Conservation (phyloP, 441 rosid genomes). For the Adansonia rubrostipa region DNA sequence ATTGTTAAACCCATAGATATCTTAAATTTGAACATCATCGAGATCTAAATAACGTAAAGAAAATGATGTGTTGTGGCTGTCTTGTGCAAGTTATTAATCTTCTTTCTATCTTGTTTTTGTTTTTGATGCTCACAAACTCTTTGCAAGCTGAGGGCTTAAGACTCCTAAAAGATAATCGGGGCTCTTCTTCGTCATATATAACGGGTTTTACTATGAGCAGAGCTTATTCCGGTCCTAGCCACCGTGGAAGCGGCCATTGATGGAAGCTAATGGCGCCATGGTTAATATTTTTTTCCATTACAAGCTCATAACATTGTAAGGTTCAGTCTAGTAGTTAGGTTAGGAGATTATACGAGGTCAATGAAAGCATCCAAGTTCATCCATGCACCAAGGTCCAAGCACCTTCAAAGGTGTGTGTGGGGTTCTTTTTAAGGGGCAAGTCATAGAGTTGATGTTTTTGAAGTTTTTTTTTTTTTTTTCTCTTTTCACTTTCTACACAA, state of each 20-base stretch:
- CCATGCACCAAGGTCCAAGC: neutral
- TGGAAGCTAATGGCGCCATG: neutral
- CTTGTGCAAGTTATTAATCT: conserved; percentile 31
- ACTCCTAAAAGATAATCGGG: conserved; percentile 23
- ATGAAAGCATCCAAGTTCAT: neutral
- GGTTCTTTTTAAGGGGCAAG: neutral
- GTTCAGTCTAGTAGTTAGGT: neutral
- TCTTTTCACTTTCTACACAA: neutral
- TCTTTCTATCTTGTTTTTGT: conserved; percentile 32
- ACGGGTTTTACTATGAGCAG: conserved; percentile 26
- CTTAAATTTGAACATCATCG: neutral
- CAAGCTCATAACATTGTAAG: neutral
- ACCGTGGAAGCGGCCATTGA: conserved; percentile 46
- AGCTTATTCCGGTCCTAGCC: conserved; percentile 56
- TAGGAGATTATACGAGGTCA: neutral
- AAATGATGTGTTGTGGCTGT: conserved; percentile 18
- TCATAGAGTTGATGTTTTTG: neutral
- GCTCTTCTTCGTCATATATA: neutral
- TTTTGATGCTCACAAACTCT: conserved; percentile 27
- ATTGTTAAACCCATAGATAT: neutral
- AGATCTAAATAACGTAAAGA: neutral
- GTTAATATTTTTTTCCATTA: neutral
- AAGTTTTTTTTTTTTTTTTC: neutral
- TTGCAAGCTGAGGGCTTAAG: conserved; percentile 38
- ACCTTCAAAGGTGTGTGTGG: neutral